Percentiles rank a stretch among this genome's conserved stretches.
Conservation (phyloP, 2,329 filamentous ascomycete genomes). For the Colletotrichum lindemuthianum region DNA sequence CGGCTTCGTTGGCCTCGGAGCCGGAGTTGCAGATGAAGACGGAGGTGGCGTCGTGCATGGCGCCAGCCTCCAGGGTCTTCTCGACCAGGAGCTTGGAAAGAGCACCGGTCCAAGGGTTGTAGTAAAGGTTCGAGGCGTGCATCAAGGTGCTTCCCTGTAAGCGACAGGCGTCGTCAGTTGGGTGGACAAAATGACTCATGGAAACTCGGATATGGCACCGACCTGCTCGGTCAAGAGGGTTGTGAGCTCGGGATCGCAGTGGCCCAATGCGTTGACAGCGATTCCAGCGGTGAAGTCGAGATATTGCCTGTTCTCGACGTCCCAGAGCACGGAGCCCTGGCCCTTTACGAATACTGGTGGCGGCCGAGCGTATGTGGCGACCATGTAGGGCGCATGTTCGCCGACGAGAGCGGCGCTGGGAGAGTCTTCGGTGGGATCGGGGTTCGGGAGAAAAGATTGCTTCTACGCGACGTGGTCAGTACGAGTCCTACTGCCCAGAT, state of each 20-base stretch:
- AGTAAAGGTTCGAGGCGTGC: constrained; percentile 95
- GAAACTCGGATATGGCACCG: constrained; percentile 39
- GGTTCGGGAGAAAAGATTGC: constrained; percentile 63
- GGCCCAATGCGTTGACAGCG: constrained; percentile 91
- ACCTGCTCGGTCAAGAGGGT: constrained; percentile 83
- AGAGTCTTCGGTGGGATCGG: constrained; percentile 79
- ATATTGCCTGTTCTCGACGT: constrained; percentile 88
- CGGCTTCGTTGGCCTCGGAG: constrained; percentile 96
- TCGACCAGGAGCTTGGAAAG: constrained; percentile 88
- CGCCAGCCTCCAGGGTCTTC: constrained; percentile 80
- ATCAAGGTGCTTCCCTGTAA: constrained; percentile 77
- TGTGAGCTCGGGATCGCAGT: constrained; percentile 84
- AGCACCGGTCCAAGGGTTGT: constrained; percentile 93
- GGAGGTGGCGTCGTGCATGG: constrained; percentile 81
- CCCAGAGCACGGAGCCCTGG: constrained; percentile 88
- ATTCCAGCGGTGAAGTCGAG: constrained; percentile 97
- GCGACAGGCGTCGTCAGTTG: constrained; percentile 16
- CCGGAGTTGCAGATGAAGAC: constrained; percentile 98
- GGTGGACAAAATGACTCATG: constrained; percentile 17
- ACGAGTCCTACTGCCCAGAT: not conserved
- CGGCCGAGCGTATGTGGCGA: constrained; percentile 92
- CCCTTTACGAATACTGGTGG: constrained; percentile 90
- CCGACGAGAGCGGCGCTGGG: constrained; percentile 78
- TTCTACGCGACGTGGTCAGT: constrained; percentile 37
- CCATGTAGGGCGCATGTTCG: constrained; percentile 87